These are phyloP conservation scores for Podila minutissima DNA, from an alignment of 192 early-diverging fungal species.

Conservation along the genomic window DNA sequence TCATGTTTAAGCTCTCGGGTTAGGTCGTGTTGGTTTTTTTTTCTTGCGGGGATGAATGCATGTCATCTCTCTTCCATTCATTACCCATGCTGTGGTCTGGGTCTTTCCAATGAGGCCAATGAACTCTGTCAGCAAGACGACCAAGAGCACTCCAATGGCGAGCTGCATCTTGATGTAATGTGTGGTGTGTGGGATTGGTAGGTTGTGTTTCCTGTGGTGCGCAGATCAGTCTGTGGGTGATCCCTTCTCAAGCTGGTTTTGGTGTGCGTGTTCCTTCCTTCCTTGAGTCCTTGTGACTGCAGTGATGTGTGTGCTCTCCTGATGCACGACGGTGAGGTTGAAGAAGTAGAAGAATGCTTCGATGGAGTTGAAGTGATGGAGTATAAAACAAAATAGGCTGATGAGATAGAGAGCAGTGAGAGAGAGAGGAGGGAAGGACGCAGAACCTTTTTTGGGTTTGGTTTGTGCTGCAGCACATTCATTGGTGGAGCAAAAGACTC, in stretches of 20 bases:
- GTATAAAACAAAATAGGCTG: too few relatives aligned
- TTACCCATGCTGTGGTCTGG: constrained; percentile 60
- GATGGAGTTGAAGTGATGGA: not conserved
- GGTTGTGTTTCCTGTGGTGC: too few relatives aligned
- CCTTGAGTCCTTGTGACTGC: too few relatives aligned
- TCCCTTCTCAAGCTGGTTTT: too few relatives aligned
- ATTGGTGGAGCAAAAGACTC: not conserved
- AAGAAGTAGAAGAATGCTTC: not conserved
- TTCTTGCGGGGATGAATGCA: not conserved
- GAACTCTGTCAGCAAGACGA: constrained; percentile 70
- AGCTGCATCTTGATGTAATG: constrained; percentile 52
- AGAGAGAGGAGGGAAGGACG: too few relatives aligned
- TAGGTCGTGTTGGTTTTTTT: not conserved
- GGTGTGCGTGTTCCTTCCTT: too few relatives aligned
- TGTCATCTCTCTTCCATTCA: not conserved
- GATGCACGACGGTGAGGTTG: not conserved
- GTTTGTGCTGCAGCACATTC: too few relatives aligned
- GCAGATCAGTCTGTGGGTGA: too few relatives aligned
- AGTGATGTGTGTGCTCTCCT: too few relatives aligned
- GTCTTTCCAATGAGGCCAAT: constrained; percentile 65
- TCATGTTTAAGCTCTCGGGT: not conserved
- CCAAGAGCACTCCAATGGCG: constrained; percentile 62
- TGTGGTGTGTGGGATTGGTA: too few relatives aligned
- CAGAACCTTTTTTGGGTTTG: too few relatives aligned
- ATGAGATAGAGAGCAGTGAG: too few relatives aligned